These are phyloP conservation scores for Leccinum sublutescens DNA, from an alignment of 768 basidiomycete species.

Conservation along the genomic window DNA sequence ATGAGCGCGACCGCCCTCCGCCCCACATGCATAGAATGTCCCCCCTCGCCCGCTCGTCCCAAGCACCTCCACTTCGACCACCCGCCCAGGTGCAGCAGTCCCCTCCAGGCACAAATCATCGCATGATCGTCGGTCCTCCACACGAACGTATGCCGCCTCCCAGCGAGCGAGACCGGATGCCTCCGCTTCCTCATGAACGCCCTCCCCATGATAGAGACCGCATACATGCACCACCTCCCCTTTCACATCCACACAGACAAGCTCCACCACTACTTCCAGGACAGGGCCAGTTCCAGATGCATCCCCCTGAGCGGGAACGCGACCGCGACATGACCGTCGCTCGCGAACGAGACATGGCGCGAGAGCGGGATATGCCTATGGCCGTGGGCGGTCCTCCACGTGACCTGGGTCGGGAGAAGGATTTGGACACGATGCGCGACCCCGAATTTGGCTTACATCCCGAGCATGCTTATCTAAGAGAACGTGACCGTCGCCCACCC, in stretches of 20 bases:
- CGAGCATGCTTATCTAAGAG: constrained; percentile 26
- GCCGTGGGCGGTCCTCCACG: constrained; percentile 20
- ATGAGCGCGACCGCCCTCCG: constrained; percentile 24
- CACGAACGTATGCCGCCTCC: constrained; percentile 26
- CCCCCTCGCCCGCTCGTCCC: constrained; percentile 20
- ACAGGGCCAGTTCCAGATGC: constrained; percentile 32
- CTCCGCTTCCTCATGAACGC: constrained; percentile 23
- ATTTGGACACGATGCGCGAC: constrained; percentile 25
- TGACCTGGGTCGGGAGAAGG: constrained; percentile 25
- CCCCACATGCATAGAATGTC: constrained; percentile 26
- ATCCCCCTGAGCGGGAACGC: constrained; percentile 30
- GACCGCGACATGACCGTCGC: constrained; percentile 19
- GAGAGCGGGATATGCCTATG: constrained; percentile 23
- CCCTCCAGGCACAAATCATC: constrained; percentile 25
- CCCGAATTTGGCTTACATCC: constrained; percentile 22
- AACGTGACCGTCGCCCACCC: constrained; percentile 21
- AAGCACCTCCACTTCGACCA: constrained; percentile 13
- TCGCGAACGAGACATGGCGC: constrained; percentile 26
- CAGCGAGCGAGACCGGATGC: constrained; percentile 27
- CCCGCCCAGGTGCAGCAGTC: constrained; percentile 21
- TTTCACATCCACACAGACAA: constrained; percentile 21
- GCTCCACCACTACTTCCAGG: constrained; percentile 24
- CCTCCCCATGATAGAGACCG: constrained; percentile 25
- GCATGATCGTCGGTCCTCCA: constrained; percentile 18
- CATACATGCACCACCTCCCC: constrained; percentile 28